Base-by-base conservation (phyloP, 2,329 filamentous ascomycete species). In the Scedosporium minutisporum region DNA sequence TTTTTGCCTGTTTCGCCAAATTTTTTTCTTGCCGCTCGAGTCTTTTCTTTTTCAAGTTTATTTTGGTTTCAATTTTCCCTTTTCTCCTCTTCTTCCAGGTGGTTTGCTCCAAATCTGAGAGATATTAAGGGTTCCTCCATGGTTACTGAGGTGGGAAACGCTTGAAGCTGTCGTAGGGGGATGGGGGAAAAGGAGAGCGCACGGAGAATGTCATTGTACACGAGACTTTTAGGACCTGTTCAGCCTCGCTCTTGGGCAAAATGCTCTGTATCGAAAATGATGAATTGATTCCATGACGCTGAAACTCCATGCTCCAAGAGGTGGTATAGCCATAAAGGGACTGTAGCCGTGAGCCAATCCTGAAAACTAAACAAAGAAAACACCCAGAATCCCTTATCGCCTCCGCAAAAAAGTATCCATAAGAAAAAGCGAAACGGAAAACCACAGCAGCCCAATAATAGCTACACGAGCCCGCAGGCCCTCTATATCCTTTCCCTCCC, bases 11-110 rank as follows among this genome's bases (percentile, higher is more conserved):
- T 55, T 53, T 55, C 58, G 16, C 57, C 23, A 57, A 14, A 41
- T 18, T 44, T 61, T 61, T 42, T 65, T 48, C 18, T 51, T 62
- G 42, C 48, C 23, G 53, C 38, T 21, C 16, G 29, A 29, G 21
- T 25, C 27, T 59, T 59, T 62, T 63, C 29, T 38, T 44, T 57
- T 44, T 57, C n/a, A n/a, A 21, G 29, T 62, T 61, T 25, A 44
- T 42, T 33, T 10, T 33, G 1, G 9, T 33, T 33, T 33, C 3
- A 33, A 9, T n/a, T 3, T 38, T 18, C 18, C 1, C 12, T 12
- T 57, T 57, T 10, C 18, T 10, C 55, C 29, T 57, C 6, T 29
- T 10, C 27, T 38, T 57, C 6, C 55, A 7, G 29, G 29, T 33
- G 1, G 7, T 7, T 10, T 6, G 29, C 29, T 33, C 29, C 7